Evolutionary conservation across 805 yeast species (phyloP), one percentile per base, ranked within the genome.

Genomic region (Debaryomyces castellii): DNA sequence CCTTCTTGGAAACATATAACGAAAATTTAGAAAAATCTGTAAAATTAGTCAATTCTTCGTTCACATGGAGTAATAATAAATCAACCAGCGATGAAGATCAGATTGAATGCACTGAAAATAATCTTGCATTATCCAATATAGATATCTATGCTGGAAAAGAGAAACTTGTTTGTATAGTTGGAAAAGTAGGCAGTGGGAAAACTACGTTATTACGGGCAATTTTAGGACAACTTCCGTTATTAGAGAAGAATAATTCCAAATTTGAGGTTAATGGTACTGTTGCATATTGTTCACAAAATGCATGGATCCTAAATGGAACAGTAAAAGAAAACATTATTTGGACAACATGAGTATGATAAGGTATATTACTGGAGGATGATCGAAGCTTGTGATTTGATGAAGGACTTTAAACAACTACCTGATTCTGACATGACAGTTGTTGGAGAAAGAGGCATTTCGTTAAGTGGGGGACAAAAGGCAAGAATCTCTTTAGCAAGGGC

Each of bases 1-100:
- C 65, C 34, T 14, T 20, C 34, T 5, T 5, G 16, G 8, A 33
- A 42, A 6, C 22, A 25, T 12, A 50, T 37, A 14, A 39, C 28
- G 20, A 30, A 28, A 28, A 56, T 25, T 54, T 57, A 36, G 57
- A 53, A 6, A 28, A 52, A 5, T 21, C 25, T 14, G 16, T 30
- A 14, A 30, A 16, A 3, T 4, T 30, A 14, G 16, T 5, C 7
- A 8, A 30, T 50, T 75, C 82, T 6, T 73, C 78, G 1, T 83
- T 85, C 55, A 53, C 77, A 23, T 82, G 88, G 85, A 14, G 20
- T 14, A 30, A 30, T 6, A 69, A 74, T 67, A 51, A 58, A 2
- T 37, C 54, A 3, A 44, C 9, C 2, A 43, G 28, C 6, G 8
- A 43, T 43, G 20, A 18, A 22, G 40, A 22, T 23, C 30, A 37